Evolutionary conservation across 495 filamentous ascomycete genomes (phyloP), one percentile per base, ranked within the genome.

Genomic region (Saxophila tyrrhenica): DNA sequence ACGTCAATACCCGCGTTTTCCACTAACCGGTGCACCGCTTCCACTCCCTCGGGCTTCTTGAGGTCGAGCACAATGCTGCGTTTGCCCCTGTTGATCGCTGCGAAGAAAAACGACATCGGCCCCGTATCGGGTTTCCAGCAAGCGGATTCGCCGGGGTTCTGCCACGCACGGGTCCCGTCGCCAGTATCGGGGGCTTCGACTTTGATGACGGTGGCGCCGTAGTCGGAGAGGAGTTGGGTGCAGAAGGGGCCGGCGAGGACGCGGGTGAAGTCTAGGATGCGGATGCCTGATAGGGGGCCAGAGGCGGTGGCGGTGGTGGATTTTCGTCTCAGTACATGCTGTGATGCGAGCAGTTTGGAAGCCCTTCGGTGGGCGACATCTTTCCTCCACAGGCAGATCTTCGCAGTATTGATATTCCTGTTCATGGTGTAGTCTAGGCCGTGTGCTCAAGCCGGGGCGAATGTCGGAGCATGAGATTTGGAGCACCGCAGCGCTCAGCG

Each of bases 191-290:
- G 63, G 25, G 64, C 56, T 50, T 69, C 67, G 52, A 69, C 57
- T 43, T 69, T 69, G 50, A 66, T 65, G 23, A 63, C 57, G 43
- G 54, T 51, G 2, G 61, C 61, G n/a, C 61, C 61, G 52, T 63
- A 63, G 54, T 63, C 61, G 39, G 61, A 54, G 21, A 63, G 55
- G 23, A 61, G 57, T 41, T 63, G 61, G 20, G 61, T 51, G 39
- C 57, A 60, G 42, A 63, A 63, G 25, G 61, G 61, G 17, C 54
- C 61, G 1, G 61, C 61, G 24, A 63, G 58, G 35, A 63, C 60
- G 25, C 61, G 61, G 21, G 54, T 49, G 46, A 63, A 58, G 46
- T 63, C 61, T 5, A 63, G 53, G 21, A 63, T 48, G 11, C 51
- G 53, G 32, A 63, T 51, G 39, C 58, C 54, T 35, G 50, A 52